These are phyloP conservation scores for Erodium maritimum DNA, from an alignment of 345 rosid genomes.

Conservation along the genomic window DNA sequence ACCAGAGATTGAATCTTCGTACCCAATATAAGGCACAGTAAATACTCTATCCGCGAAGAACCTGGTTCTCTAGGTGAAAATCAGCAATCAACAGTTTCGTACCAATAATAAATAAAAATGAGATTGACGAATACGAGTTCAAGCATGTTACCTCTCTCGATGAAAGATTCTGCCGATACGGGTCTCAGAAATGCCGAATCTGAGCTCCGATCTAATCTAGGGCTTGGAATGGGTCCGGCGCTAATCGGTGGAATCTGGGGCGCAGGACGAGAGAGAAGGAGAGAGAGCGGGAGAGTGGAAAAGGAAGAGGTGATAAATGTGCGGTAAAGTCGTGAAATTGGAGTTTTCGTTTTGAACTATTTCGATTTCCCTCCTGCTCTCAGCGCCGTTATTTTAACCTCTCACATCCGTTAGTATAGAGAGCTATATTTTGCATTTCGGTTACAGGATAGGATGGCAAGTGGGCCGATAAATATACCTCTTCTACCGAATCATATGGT, in stretches of 20 bases:
- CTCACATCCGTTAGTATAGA: not conserved
- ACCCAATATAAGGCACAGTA: not conserved
- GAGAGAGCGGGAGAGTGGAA: slow-evolving; percentile 1
- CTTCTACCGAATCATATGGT: too few relatives aligned
- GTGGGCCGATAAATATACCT: too few relatives aligned
- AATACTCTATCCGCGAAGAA: not conserved
- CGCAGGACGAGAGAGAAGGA: slow-evolving; percentile 6
- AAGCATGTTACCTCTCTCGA: not conserved
- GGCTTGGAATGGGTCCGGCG: too few relatives aligned
- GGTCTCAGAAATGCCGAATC: not conserved
- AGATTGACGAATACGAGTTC: not conserved
- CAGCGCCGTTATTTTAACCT: slow-evolving; percentile 14
- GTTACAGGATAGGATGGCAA: too few relatives aligned
- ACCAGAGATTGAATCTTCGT: not conserved
- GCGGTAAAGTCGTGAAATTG: slow-evolving; percentile 11
- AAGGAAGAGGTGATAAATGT: slow-evolving; percentile 2
- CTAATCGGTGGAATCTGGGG: slow-evolving; percentile 10
- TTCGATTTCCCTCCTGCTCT: slow-evolving; percentile 38
- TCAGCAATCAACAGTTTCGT: not conserved
- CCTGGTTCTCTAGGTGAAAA: not conserved
- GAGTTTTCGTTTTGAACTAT: slow-evolving; percentile 17
- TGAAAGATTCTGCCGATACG: not conserved
- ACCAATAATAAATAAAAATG: not conserved
- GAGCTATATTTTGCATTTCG: too few relatives aligned
- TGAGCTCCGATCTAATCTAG: not conserved